Evolutionary conservation across 352 stramenopile genomes (phyloP), one percentile per base, ranked within the genome.

Genomic region (Pythium biforme): DNA sequence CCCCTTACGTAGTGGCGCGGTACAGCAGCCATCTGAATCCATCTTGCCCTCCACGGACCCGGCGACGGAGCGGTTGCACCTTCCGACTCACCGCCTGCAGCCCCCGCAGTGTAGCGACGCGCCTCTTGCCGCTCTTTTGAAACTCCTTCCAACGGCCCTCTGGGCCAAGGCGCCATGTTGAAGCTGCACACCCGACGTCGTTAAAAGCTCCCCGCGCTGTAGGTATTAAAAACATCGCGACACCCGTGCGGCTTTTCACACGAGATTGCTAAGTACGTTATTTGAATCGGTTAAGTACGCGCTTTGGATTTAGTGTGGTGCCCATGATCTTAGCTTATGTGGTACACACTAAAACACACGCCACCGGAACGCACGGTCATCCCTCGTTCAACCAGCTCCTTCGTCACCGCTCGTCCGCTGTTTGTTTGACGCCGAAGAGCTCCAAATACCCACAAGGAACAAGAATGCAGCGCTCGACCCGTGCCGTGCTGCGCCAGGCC

Each of bases 381-480:
- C 46, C 48, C 31, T 53, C 37, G 58, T 58, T 64, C 47, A 64
- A 62, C 41, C 54, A 53, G 54, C 29, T 4, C 29, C 29, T 33
- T 9, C 29, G 29, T 33, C 31, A 15, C 31, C 31, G 10, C 31
- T 37, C 37, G 37, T 43, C 37, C 37, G 37, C 37, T 43, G 37
- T 19, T 43, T n/a, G n/a, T n/a, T 43, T 43, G 37, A 43, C 31
- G 19, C 26, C 20, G 29, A 27, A 34, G 17, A 27, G 39, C 55
- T 53, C 29, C 54, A 12, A 37, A 37, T 9, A 37, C 11, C 5
- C 6, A n/a, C 11, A 43, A 14, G n/a, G 37, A 43, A 14, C 7
- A 11, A 40, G 14, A 12, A 72, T 72, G 65, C 65, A 72, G 59
- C 65, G 65, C 50, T 62, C 64, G 10, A 59, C 50, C 26, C 64